Evolutionary conservation across 2,329 filamentous ascomycete genomes (phyloP).

Genomic region (Shiraia bambusicola): DNA sequence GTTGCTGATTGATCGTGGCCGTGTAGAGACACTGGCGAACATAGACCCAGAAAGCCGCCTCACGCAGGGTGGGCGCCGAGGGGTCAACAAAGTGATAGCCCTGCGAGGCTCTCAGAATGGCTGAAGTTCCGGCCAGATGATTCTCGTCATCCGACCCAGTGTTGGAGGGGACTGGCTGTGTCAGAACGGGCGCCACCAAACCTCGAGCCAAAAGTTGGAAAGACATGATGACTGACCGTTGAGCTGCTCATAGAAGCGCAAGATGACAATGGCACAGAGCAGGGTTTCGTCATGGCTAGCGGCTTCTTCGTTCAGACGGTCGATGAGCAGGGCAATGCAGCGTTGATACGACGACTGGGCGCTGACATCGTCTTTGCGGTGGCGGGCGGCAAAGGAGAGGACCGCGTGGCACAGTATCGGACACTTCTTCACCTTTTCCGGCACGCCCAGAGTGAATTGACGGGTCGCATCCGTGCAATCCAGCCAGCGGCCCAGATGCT

Average conservation of each 20-base stretch:
- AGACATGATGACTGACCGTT: slow-evolving; percentile 17
- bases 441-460: slow-evolving; percentile 34
- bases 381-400: slow-evolving; percentile 32
- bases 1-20: slow-evolving; percentile 35
- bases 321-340: slow-evolving; percentile 35
- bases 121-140: slow-evolving; percentile 34
- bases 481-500: slow-evolving; percentile 35
- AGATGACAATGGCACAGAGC: slow-evolving; percentile 36
- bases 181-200: background rate
- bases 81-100: slow-evolving; percentile 31
- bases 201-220: background rate
- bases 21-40: slow-evolving; percentile 38
- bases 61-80: slow-evolving; percentile 34
- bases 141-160: slow-evolving; percentile 34
- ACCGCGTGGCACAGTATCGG: slow-evolving; percentile 34
- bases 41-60: slow-evolving; percentile 39
- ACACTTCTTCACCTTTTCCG: slow-evolving; percentile 29
- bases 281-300: slow-evolving; percentile 33
- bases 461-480: slow-evolving; percentile 35
- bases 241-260: slow-evolving; percentile 38
- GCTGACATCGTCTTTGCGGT: slow-evolving; percentile 19
- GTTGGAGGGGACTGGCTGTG: slow-evolving; percentile 18
- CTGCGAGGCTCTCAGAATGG: slow-evolving; percentile 34
- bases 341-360: slow-evolving; percentile 30
- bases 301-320: slow-evolving; percentile 26